These are phyloP conservation scores for Saccharomyces paradoxus DNA, from an alignment of 805 yeast genomes.

Conservation along the genomic window DNA sequence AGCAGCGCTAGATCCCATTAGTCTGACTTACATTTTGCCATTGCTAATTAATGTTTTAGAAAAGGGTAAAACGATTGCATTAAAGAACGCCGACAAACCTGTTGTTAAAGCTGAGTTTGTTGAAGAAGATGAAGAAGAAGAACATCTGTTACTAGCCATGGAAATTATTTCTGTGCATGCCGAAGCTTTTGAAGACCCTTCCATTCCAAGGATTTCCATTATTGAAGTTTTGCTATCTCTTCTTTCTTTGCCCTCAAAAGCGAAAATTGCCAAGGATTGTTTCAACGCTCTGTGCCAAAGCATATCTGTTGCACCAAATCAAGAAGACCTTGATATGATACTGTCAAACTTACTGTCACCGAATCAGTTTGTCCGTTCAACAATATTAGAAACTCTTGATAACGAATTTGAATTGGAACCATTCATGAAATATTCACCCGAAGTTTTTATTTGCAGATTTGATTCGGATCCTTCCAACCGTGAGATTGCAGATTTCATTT, in stretches of 20 bases:
- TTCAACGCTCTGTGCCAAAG: constrained; percentile 69
- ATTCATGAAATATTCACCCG: constrained; percentile 45
- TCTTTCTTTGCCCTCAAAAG: constrained; percentile 66
- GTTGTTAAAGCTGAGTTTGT: constrained; percentile 56
- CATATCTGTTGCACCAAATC: constrained; percentile 53
- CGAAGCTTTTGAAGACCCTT: constrained; percentile 55
- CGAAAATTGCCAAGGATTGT: constrained; percentile 78
- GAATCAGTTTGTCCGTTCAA: constrained; percentile 62
- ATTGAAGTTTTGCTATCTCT: constrained; percentile 55
- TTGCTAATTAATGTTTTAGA: constrained; percentile 59
- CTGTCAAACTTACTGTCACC: constrained; percentile 51
- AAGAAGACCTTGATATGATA: constrained; percentile 50
- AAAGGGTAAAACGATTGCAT: constrained; percentile 51
- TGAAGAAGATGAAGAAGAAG: constrained; percentile 85
- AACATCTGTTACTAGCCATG: constrained; percentile 66
- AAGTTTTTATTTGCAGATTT: constrained; percentile 70
- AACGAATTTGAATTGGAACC: constrained; percentile 56
- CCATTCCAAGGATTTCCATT: constrained; percentile 62
- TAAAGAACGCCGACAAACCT: constrained; percentile 45
- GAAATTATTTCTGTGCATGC: constrained; percentile 66
- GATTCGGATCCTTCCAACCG: constrained; percentile 60
- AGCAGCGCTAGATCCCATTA: constrained; percentile 55
- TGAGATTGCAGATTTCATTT: constrained; percentile 67
- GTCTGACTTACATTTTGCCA: constrained; percentile 71
- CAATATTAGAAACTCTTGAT: constrained; percentile 78